Evolutionary conservation across 495 filamentous ascomycete genomes (phyloP), one percentile per base, ranked within the genome.

Genomic region (Annulohypoxylon moriforme): DNA sequence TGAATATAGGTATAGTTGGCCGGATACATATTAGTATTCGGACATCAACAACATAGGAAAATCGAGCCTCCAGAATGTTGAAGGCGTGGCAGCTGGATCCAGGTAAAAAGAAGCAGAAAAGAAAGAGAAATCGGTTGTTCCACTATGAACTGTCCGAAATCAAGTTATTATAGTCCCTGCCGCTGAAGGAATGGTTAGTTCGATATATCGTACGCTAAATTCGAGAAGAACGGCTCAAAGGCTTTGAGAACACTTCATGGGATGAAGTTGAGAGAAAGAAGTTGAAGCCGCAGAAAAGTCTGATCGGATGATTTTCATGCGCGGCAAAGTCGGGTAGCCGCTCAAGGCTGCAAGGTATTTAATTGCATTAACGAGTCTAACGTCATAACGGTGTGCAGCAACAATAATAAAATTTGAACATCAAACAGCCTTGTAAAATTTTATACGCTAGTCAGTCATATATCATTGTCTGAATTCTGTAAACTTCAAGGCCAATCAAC

Each of bases 111-210:
- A 53, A 42, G 49, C 10, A 55, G 50, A 22, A 73, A 73, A 42
- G 47, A 29, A 46, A 73, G 20, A 63, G 40, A 44, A 60, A 55
- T 31, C 50, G 60, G 66, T n/a, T 63, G 56, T 73, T 73, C 71
- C 24, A 73, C 71, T 73, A 73, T n/a, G 71, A 73, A 73, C 57
- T 55, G 25, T 31, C 66, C 57, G 56, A 59, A 52, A 58, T 58
- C 56, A 55, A 65, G 16, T 29, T 27, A 18, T 5, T 10, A 16
- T 13, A 46, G 53, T 0, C 6, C 42, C 27, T 55, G 25, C 25
- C 4, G 31, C 4, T 25, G 38, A 34, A 14, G 38, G 22, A 10
- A 44, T 14, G 14, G 27, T 11, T 6, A 3, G 8, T 16, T 10
- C 25, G 53, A 29, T 3, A 16, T 4, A 16, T 40, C 10, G 31